Conservation (phyloP, 2,329 filamentous ascomycete genomes). For the Kalmusia sp. region DNA sequence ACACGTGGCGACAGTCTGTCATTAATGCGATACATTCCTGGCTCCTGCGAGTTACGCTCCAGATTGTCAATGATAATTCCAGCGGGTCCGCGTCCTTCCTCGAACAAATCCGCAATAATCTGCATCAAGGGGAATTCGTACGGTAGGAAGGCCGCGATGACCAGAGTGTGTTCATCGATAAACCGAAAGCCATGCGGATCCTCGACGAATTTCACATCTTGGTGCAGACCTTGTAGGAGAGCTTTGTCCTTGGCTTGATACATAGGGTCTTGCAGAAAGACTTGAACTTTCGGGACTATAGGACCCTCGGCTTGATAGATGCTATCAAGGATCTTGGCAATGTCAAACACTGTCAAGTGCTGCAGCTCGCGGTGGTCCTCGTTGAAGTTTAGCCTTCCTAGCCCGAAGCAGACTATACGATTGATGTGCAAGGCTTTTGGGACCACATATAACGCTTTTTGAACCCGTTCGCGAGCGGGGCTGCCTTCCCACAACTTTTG, state of each 20-base stretch:
- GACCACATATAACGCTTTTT: neutral
- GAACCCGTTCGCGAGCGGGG: neutral
- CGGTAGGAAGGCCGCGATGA: slow-evolving; percentile 20
- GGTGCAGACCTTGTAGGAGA: slow-evolving; percentile 3
- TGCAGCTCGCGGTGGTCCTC: slow-evolving; percentile 10
- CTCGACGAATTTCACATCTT: slow-evolving; percentile 3
- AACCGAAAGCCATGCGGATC: slow-evolving; percentile 26
- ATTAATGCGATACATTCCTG: neutral
- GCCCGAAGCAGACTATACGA: slow-evolving; percentile 1
- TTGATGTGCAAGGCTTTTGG: neutral
- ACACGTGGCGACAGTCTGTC: neutral
- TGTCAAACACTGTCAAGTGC: slow-evolving; percentile 21
- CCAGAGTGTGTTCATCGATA: slow-evolving; percentile 22
- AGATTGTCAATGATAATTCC: slow-evolving; percentile 14
- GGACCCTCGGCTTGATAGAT: neutral
- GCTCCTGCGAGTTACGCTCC: neutral
- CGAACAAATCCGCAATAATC: slow-evolving; percentile 21
- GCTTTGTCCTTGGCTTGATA: slow-evolving; percentile 15
- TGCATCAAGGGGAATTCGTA: slow-evolving; percentile 22
- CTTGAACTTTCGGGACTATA: neutral
- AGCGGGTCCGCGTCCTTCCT: slow-evolving; percentile 7
- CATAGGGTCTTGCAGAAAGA: slow-evolving; percentile 26
- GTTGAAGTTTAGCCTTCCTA: neutral
- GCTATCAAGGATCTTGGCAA: slow-evolving; percentile 11
- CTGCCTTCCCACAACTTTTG: neutral